phyloP scores from a whole-genome alignment of 164 flowering plant genomes.

The Berberis vulgaris region DNA sequence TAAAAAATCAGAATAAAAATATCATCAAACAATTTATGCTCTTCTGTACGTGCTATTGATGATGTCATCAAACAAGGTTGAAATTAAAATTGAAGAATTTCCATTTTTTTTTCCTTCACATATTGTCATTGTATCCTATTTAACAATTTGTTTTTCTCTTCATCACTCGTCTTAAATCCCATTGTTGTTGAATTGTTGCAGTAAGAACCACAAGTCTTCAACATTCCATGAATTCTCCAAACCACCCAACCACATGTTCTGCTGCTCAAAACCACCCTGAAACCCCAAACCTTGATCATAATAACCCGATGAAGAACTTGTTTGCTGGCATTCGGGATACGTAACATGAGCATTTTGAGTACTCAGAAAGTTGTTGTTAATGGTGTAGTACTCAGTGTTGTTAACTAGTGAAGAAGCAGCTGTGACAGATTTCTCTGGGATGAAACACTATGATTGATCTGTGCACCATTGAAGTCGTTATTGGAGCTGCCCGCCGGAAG shows the following conservation, averaged over 20 bases:
- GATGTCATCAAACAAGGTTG: not conserved
- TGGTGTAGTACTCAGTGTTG: conserved; percentile 10
- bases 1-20: too few relatives aligned
- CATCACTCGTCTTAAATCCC: too few relatives aligned
- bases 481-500: not conserved
- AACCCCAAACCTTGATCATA: conserved; percentile 14
- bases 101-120: conserved; percentile 15
- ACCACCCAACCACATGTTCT: conserved; percentile 22
- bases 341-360: conserved; percentile 10
- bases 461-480: not conserved
- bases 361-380: not conserved
- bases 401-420: conserved; percentile 17
- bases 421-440: conserved; percentile 15
- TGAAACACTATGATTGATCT: conserved; percentile 1
- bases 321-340: conserved; percentile 6
- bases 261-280: conserved; percentile 5
- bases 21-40: too few relatives aligned
- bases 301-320: conserved; percentile 11
- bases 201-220: conserved; percentile 52
- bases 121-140: conserved; percentile 8
- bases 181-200: conserved; percentile 30
- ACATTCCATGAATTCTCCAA: conserved; percentile 53
- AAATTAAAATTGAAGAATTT: conserved; percentile 10
- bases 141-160: conserved; percentile 1
- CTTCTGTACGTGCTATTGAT: too few relatives aligned